Evolutionary conservation across 495 filamentous ascomycete genomes (phyloP).

Genomic region (Sphaerosporella brunnea): DNA sequence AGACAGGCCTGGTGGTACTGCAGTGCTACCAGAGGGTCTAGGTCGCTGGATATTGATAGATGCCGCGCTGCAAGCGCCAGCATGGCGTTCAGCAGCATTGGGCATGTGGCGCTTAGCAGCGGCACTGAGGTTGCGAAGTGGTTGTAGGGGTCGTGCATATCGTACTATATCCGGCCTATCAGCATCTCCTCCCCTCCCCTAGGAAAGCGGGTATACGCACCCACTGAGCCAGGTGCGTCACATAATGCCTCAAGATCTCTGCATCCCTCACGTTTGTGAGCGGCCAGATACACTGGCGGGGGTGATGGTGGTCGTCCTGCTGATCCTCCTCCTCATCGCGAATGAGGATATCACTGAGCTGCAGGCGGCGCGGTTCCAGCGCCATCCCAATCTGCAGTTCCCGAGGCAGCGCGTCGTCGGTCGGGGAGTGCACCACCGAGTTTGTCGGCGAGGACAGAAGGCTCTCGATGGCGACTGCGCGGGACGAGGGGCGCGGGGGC

Average conservation of each 20-base stretch:
- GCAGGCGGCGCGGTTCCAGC: not conserved
- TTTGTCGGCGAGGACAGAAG: not conserved
- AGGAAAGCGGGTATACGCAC: not conserved
- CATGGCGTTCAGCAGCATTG: constrained; percentile 5
- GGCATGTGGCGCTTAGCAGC: not conserved
- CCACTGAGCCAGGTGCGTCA: not conserved
- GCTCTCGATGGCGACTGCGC: not conserved
- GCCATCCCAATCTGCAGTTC: not conserved
- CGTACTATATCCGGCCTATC: not conserved
- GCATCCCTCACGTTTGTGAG: not conserved
- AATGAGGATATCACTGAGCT: constrained; percentile 1
- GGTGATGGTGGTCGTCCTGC: constrained; percentile 2
- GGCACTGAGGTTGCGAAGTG: constrained; percentile 5
- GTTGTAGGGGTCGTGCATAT: not conserved
- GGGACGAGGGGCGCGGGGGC: no score
- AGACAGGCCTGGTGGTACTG: not conserved
- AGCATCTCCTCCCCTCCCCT: not conserved
- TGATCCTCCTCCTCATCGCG: no score
- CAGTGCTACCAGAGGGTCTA: not conserved
- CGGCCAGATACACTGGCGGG: not conserved
- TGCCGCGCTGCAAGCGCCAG: constrained; percentile 3
- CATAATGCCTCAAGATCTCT: constrained; percentile 2
- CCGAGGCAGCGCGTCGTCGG: not conserved
- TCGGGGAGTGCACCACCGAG: not conserved
- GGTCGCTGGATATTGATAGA: not conserved